A percentile compares a stretch with the other conserved stretches of the same genome.
Conservation (phyloP, 805 yeast species). For the Candida wancherniae region DNA sequence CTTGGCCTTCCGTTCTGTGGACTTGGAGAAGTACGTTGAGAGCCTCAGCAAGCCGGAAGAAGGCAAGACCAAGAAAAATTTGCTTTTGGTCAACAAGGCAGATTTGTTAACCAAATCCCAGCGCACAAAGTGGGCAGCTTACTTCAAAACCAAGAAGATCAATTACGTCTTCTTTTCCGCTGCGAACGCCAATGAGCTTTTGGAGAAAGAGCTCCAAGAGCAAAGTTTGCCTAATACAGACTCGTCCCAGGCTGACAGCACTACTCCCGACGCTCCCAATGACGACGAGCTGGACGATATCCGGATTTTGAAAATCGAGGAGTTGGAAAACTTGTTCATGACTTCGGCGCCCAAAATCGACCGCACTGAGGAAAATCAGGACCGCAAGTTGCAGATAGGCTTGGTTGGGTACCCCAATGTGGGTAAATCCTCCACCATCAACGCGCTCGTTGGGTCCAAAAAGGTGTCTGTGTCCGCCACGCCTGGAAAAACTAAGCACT, state of each 20-base stretch:
- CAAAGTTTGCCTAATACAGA: too few relatives aligned
- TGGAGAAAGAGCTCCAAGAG: constrained; percentile 57
- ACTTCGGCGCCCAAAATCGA: constrained; percentile 70
- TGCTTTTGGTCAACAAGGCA: constrained; percentile 87
- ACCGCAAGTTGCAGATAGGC: constrained; percentile 75
- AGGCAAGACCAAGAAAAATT: constrained; percentile 56
- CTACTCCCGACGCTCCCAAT: constrained; percentile 5
- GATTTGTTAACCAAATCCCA: constrained; percentile 78
- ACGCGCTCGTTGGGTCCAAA: constrained; percentile 92
- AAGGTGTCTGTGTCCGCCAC: constrained; percentile 98
- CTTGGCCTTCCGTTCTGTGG: constrained; percentile 79
- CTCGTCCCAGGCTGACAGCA: constrained; percentile 17
- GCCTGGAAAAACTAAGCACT: constrained; percentile 98
- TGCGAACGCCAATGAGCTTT: constrained; percentile 67
- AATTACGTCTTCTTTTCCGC: constrained; percentile 93
- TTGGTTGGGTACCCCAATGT: constrained; percentile 95
- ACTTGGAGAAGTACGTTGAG: constrained; percentile 76
- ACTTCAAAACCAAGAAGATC: constrained; percentile 64
- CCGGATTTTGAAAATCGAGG: constrained; percentile 73
- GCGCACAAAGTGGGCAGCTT: constrained; percentile 81
- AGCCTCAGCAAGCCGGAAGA: constrained; percentile 57
- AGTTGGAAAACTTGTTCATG: constrained; percentile 76
- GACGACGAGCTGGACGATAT: constrained; percentile 32
- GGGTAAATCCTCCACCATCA: constrained; percentile 96
- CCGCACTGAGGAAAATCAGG: constrained; percentile 51